Base-by-base conservation (phyloP, 139 green algal species). In the Mesotaenium endlicherianum region DNA sequence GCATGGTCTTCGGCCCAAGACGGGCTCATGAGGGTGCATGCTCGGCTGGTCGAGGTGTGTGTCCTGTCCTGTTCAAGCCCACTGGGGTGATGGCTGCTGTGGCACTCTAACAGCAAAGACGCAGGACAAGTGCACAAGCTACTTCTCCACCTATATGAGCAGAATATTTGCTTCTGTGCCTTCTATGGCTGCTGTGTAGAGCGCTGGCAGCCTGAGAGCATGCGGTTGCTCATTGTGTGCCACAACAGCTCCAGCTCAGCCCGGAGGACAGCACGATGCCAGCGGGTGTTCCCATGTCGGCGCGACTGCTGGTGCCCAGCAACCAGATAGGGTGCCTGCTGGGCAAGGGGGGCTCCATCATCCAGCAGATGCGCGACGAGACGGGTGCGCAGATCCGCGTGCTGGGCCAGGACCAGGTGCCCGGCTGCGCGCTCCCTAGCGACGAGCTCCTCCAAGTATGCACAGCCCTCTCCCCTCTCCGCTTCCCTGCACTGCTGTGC, bases 251-350 rank as follows among this genome's bases (percentile, higher is more conserved):
- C n/a, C n/a, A n/a, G n/a, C n/a, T n/a, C n/a, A 72, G 60, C 41
- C 36, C 6, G 70, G 11, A 67, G 8, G 11, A 76, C 5, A 60
- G 45, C 40, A 60, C 39, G 70, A 70, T 6, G 11, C 31, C 39
- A 70, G 47, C 8, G 45, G 5, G 5, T 74, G 45, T 11, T 79
- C 8, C 8, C 39, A 76, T 64, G 20, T 14, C 14, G 70, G 14
- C 4, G 8, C 38, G 75, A 14, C 20, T 82, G 47, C 57, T 82
- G 45, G 75, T 82, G 45, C 55, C 75, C 36, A 75, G 75, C 57
- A 82, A 43, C 39, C 82, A 87, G 75, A 64, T 87, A 8, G 82
- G 82, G 26, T 83, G 71, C 41, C 71, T 87, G 20, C 75, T 87
- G 59, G 82, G 82, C 34, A 87, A 87, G 72, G 71, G 82, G 31